Percentiles rank a stretch among this genome's conserved stretches.
Evolutionary conservation across 495 filamentous ascomycete genomes (phyloP).

Genomic region (Paragyromitra xinjiangensis): DNA sequence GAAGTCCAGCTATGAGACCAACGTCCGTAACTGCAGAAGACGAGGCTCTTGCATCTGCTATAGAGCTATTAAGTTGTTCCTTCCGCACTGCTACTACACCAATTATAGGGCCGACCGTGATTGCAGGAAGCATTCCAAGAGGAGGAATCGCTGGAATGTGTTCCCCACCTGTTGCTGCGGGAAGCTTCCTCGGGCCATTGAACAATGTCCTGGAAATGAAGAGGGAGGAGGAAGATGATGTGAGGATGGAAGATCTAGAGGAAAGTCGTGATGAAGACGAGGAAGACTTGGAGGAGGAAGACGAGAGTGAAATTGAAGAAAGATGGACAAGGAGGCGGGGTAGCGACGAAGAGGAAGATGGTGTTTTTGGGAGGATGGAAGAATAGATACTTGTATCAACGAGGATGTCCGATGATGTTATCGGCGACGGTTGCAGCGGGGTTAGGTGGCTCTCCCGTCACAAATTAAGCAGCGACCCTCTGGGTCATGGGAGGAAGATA

Average conservation of each 20-base stretch:
- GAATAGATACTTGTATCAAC: constrained; percentile 65
- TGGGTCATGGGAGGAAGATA: constrained; percentile 38
- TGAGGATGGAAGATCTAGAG: constrained; percentile 58
- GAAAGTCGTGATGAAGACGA: constrained; percentile 66
- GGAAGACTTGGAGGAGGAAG: constrained; percentile 61
- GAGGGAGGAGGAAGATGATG: constrained; percentile 57
- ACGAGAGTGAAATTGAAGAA: constrained; percentile 76
- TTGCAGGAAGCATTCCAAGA: constrained; percentile 67
- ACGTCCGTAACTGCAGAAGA: constrained; percentile 67
- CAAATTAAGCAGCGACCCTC: neutral
- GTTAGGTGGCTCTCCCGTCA: constrained; percentile 39
- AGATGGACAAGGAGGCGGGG: constrained; percentile 51
- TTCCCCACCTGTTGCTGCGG: constrained; percentile 59
- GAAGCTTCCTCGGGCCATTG: constrained; percentile 56
- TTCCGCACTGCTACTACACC: constrained; percentile 72
- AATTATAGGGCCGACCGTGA: constrained; percentile 70
- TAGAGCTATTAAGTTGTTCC: constrained; percentile 88
- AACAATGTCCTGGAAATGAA: constrained; percentile 57
- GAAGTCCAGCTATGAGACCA: constrained; percentile 46
- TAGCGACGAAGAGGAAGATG: constrained; percentile 91
- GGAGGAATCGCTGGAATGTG: constrained; percentile 66
- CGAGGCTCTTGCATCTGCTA: constrained; percentile 82
- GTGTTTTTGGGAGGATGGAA: constrained; percentile 95
- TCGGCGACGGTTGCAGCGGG: constrained; percentile 35
- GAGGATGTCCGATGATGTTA: constrained; percentile 44